A percentile compares a stretch with the other conserved stretches of the same genome.
Conservation (phyloP, 2,329 filamentous ascomycete species). For the Xylariaceae sp. region DNA sequence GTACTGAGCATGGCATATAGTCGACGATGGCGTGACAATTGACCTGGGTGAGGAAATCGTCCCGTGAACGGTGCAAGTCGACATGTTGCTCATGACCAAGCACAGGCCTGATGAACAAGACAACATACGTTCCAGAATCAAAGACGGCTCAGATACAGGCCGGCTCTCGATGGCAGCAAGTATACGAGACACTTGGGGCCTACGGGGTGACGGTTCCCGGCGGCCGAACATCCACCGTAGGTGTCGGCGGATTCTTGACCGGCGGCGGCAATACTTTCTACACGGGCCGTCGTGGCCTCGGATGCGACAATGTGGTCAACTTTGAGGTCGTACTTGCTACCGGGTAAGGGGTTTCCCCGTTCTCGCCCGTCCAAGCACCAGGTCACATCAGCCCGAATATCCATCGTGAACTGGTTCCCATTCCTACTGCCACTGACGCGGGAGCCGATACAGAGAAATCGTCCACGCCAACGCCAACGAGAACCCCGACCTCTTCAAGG, state of each 20-base stretch:
- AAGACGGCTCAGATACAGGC: slow-evolving; percentile 25
- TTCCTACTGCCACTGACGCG: too few relatives aligned
- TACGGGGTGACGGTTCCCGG: slow-evolving; percentile 24
- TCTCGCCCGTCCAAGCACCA: too few relatives aligned
- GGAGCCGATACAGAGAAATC: slow-evolving; percentile 17
- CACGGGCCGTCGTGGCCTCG: slow-evolving; percentile 28
- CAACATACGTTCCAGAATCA: slow-evolving; percentile 18
- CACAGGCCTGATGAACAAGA: slow-evolving; percentile 20
- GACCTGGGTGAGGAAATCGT: slow-evolving; percentile 15
- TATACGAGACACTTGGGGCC: slow-evolving; percentile 15
- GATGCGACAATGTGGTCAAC: slow-evolving; percentile 7
- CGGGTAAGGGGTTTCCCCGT: too few relatives aligned
- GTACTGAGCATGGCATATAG: too few relatives aligned
- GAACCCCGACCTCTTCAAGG: slow-evolving; percentile 31
- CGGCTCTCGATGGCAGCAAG: slow-evolving; percentile 19
- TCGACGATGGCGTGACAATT: slow-evolving; percentile 17
- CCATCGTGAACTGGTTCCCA: too few relatives aligned
- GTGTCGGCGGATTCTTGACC: slow-evolving; percentile 23
- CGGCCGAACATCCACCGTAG: slow-evolving; percentile 21
- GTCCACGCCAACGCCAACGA: slow-evolving; percentile 31
- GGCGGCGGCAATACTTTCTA: slow-evolving; percentile 26
- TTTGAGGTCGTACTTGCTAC: slow-evolving; percentile 31
- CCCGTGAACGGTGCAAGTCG: too few relatives aligned
- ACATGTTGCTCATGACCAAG: too few relatives aligned
- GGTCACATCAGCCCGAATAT: too few relatives aligned